Base-by-base conservation (phyloP, 1,284 basidiomycete species). In the Malassezia pachydermatis region DNA sequence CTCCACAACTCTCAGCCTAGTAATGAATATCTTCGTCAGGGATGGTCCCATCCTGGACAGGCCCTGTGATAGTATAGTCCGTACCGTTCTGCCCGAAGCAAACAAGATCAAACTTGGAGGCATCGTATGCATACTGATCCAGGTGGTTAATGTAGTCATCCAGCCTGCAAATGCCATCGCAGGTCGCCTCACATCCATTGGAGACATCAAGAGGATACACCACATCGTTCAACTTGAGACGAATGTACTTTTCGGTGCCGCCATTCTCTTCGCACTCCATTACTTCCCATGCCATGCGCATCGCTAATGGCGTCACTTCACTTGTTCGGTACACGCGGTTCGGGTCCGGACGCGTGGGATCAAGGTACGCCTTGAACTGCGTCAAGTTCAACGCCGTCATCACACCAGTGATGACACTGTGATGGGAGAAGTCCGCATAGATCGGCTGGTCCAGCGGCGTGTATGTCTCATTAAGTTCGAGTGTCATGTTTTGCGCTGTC, bases 81-180 rank as follows among this genome's bases (percentile, higher is more conserved):
- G 62, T 62, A 10, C 60, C 58, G 25, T 63, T 64, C 14, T 35
- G 32, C 5, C 61, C 63, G 29, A 59, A 63, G 50, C 65, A 67
- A 16, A 59, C 61, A 40, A 55, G 49, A 39, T 64, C 52, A 38
- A 67, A 67, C 54, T 65, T 65, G 29, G 61, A 58, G 14, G 62
- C 63, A 48, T 62, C 46, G 51, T 43, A 40, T 14, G 62, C 61
- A 23, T 57, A 16, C 16, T 37, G 28, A n/a, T 55, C 33, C 44
- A 65, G 63, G 48, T 53, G 60, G 1, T 72, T 75, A 24, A 89
- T 78, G 67, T 92, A 90, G 3, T 78, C 79, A 32, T 79, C 75
- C 6, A 90, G 75, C 0, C 83, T 76, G 60, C 88, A 94, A 70
- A 89, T 78, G 11, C 88, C 88, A 52, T 89, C 80, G 38, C 78